Evolutionary conservation across 2,329 filamentous ascomycete genomes (phyloP).

Genomic region (Phyllosticta citriasiana): DNA sequence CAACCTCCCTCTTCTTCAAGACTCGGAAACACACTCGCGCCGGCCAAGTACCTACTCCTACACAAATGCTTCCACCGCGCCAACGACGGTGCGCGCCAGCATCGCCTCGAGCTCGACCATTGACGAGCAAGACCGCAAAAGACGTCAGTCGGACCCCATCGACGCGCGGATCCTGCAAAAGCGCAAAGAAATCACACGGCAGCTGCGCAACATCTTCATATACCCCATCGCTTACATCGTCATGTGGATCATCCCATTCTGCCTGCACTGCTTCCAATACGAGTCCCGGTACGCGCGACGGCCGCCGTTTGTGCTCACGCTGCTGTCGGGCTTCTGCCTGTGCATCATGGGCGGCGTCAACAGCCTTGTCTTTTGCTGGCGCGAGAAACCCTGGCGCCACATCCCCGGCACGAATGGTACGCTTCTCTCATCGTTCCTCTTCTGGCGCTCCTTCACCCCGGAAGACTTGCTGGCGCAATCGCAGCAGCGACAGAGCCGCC

Average conservation of each 20-base stretch:
- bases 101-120: not conserved
- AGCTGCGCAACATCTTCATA: slow-evolving; percentile 63
- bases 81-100: not conserved
- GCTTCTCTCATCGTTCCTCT: slow-evolving; percentile 28
- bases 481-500: no score
- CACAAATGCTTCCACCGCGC: not conserved
- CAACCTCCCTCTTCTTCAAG: not conserved
- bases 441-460: not conserved
- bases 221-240: slow-evolving; percentile 64
- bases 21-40: not conserved
- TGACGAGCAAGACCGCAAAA: not conserved
- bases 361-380: slow-evolving; percentile 55
- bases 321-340: slow-evolving; percentile 48
- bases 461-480: not conserved
- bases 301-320: slow-evolving; percentile 47
- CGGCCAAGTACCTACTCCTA: not conserved
- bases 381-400: slow-evolving; percentile 63
- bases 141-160: not conserved
- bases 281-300: slow-evolving; percentile 40
- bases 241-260: slow-evolving; percentile 64
- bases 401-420: slow-evolving; percentile 36
- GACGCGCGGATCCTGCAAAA: slow-evolving; percentile 14
- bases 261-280: slow-evolving; percentile 53
- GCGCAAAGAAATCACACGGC: slow-evolving; percentile 51
- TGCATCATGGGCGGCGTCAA: slow-evolving; percentile 59